Evolutionary conservation across 495 filamentous ascomycete species (phyloP).

Genomic region (Ascodesmis nigricans): DNA sequence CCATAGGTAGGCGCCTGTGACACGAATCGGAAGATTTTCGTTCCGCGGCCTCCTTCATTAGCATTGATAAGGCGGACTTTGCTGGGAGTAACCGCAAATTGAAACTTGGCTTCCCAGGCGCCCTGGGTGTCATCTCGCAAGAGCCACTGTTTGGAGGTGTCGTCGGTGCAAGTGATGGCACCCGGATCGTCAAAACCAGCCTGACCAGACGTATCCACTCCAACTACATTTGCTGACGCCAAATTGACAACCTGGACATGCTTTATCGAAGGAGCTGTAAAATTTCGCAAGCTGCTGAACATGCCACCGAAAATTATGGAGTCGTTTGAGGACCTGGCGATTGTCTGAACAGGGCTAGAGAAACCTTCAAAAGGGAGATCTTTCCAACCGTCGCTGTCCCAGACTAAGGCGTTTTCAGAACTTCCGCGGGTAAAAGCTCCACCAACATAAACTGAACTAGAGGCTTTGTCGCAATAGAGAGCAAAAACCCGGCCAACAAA

Average conservation of each 20-base stretch:
- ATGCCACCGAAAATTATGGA: constrained; percentile 79
- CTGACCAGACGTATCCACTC: constrained; percentile 34
- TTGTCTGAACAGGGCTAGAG: constrained; percentile 78
- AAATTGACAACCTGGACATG: constrained; percentile 66
- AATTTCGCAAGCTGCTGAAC: constrained; percentile 82
- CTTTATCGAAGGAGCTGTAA: constrained; percentile 35
- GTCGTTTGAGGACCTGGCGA: constrained; percentile 52
- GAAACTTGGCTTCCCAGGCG: constrained; percentile 64
- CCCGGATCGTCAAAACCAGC: constrained; percentile 53
- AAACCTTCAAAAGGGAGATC: constrained; percentile 81
- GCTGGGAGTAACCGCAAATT: constrained; percentile 60
- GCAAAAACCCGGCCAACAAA: constrained; percentile 60
- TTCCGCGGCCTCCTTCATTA: constrained; percentile 62
- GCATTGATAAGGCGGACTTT: constrained; percentile 84
- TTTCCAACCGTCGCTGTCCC: constrained; percentile 55
- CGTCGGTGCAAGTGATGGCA: constrained; percentile 63
- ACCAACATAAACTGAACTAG: constrained; percentile 72
- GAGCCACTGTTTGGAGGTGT: constrained; percentile 59
- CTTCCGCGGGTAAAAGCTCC: constrained; percentile 60
- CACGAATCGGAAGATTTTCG: constrained; percentile 63
- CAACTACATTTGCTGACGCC: constrained; percentile 46
- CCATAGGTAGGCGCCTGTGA: constrained; percentile 64
- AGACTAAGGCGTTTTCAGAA: constrained; percentile 64
- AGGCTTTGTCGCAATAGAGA: constrained; percentile 62
- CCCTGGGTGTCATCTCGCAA: constrained; percentile 58